phyloP scores from a whole-genome alignment of 345 rosid genomes.

The Pelargonium nanum region DNA sequence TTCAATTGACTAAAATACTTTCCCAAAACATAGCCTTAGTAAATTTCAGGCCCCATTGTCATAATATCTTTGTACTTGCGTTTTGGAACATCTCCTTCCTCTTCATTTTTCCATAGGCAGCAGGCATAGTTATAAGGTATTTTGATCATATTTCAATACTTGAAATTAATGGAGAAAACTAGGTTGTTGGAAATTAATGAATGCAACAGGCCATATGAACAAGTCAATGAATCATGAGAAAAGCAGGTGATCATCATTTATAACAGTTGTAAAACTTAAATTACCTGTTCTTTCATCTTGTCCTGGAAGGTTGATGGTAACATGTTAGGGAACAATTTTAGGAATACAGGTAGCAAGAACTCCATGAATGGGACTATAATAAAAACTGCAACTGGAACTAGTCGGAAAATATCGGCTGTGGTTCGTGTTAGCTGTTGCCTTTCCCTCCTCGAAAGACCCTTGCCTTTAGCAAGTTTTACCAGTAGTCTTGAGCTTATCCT shows the following conservation, averaged over 20 bases:
- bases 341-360: conserved; percentile 83
- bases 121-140: not conserved
- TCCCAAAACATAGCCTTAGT: not conserved
- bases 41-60: not conserved
- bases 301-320: conserved; percentile 97
- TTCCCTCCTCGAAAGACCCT: conserved; percentile 88
- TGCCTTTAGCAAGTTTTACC: conserved; percentile 77
- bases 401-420: conserved; percentile 78
- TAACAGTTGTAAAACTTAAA: conserved; percentile 5
- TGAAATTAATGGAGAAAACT: not conserved
- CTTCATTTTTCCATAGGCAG: not conserved
- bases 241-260: not conserved
- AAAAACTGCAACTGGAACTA: conserved; percentile 77
- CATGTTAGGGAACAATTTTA: conserved; percentile 89
- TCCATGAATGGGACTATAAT: conserved; percentile 96
- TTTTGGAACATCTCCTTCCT: not conserved
- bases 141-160: not conserved
- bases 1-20: not conserved
- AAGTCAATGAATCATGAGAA: not conserved
- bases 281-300: conserved; percentile 97
- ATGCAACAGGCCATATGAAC: not conserved
- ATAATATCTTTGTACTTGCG: not conserved
- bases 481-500: conserved; percentile 80
- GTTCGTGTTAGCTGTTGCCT: conserved; percentile 74
- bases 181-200: not conserved